A percentile compares a stretch with the other conserved stretches of the same genome.
These are phyloP conservation scores for Centaurea solstitialis DNA, from an alignment of 129 eudicot genomes.

Conservation along the genomic window DNA sequence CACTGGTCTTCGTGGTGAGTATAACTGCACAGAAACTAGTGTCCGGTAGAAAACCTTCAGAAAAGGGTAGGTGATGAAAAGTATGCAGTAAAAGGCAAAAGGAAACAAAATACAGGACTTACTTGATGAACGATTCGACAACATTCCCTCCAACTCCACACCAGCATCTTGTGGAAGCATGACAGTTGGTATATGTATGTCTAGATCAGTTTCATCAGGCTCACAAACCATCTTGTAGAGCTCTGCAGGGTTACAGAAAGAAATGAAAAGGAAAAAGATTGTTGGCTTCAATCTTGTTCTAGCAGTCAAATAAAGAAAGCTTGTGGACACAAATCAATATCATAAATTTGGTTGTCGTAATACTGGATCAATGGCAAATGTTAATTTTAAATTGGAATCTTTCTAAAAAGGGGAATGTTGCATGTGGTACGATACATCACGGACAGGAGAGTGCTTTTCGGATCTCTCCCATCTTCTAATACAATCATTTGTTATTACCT, in stretches of 20 bases:
- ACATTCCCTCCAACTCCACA: slow-evolving; percentile 65
- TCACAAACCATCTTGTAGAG: slow-evolving; percentile 96
- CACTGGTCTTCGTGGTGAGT: slow-evolving; percentile 76
- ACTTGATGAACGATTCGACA: slow-evolving; percentile 66
- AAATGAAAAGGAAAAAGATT: background rate
- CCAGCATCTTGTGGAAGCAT: slow-evolving; percentile 94
- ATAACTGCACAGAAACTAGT: slow-evolving; percentile 83
- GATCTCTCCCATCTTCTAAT: background rate
- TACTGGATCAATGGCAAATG: background rate
- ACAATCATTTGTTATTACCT: slow-evolving; percentile 38
- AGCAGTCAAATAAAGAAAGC: background rate
- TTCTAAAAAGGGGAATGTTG: background rate
- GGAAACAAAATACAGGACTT: slow-evolving; percentile 17
- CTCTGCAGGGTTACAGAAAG: slow-evolving; percentile 42
- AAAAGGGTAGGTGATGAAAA: background rate
- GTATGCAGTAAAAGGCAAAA: background rate
- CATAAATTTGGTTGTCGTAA: background rate
- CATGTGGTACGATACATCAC: background rate
- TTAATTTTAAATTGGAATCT: background rate
- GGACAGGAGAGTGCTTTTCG: background rate
- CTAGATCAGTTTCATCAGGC: slow-evolving; percentile 89
- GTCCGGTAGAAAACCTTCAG: slow-evolving; percentile 31
- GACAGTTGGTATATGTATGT: slow-evolving; percentile 80
- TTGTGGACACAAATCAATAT: background rate
- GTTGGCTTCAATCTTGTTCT: background rate